Conservation (phyloP, 1,284 basidiomycete genomes). For the Blastosporella zonata region DNA sequence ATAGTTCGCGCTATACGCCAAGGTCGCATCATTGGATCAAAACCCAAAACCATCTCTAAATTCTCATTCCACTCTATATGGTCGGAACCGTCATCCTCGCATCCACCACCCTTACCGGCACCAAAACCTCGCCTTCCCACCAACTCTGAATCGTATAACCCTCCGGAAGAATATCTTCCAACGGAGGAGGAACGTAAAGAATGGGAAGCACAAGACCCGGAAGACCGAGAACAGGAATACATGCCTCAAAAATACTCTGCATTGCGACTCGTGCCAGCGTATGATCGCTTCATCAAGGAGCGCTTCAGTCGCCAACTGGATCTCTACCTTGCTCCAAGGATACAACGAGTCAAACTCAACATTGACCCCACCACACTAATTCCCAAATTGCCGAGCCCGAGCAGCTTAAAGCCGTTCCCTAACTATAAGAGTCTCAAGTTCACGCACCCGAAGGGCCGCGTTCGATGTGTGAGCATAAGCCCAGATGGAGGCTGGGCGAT, state of each 20-base stretch:
- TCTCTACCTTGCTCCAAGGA: slow-evolving; percentile 93
- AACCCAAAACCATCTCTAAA: slow-evolving; percentile 74
- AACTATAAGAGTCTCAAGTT: slow-evolving; percentile 78
- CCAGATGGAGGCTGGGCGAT: slow-evolving; percentile 90
- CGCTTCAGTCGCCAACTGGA: slow-evolving; percentile 95
- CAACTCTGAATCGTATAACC: slow-evolving; percentile 97
- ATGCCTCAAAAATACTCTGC: slow-evolving; percentile 86
- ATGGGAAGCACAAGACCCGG: slow-evolving; percentile 85
- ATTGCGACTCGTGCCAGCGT: slow-evolving; percentile 89
- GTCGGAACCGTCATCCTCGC: slow-evolving; percentile 68
- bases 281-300: slow-evolving; percentile 90
- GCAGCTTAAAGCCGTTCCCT: slow-evolving; percentile 93
- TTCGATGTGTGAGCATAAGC: slow-evolving; percentile 79
- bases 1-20: slow-evolving; percentile 97
- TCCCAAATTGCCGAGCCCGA: slow-evolving; percentile 94
- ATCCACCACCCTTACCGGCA: slow-evolving; percentile 84
- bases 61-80: slow-evolving; percentile 89
- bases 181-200: slow-evolving; percentile 80
- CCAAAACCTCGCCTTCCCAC: slow-evolving; percentile 90
- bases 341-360: slow-evolving; percentile 84
- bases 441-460: slow-evolving; percentile 66
- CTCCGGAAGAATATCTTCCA: slow-evolving; percentile 97
- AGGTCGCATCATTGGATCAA: slow-evolving; percentile 90
- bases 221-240: slow-evolving; percentile 90
- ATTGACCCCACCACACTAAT: slow-evolving; percentile 91